Evolutionary conservation across 2,329 filamentous ascomycete species (phyloP).

Genomic region (Cladosporium sp.): DNA sequence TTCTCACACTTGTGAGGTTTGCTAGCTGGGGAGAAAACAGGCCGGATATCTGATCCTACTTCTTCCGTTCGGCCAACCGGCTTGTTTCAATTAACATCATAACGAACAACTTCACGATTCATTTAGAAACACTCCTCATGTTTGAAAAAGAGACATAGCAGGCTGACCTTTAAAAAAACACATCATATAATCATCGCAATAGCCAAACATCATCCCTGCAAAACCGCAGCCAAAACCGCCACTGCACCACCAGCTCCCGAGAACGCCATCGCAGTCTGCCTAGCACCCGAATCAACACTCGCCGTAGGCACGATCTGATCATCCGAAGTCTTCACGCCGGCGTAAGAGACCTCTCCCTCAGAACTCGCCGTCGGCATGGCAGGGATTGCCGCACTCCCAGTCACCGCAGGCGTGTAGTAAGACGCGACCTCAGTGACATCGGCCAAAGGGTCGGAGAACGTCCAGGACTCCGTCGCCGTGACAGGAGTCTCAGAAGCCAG

Average conservation of each 20-base stretch:
- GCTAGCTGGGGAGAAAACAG: no score
- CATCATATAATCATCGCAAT: not conserved
- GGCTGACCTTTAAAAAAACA: no score
- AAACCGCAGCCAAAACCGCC: conserved; percentile 2
- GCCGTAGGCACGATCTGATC: conserved; percentile 18
- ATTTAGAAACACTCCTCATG: no score
- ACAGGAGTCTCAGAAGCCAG: not conserved
- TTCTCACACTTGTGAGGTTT: no score
- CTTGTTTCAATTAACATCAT: no score
- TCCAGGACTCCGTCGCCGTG: not conserved
- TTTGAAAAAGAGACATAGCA: no score
- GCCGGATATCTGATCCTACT: no score
- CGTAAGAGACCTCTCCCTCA: conserved; percentile 14
- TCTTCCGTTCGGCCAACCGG: no score
- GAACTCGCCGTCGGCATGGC: conserved; percentile 16
- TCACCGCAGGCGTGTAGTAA: conserved; percentile 27
- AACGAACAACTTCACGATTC: no score
- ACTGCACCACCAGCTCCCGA: not conserved
- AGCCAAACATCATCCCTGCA: not conserved
- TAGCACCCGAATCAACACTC: conserved; percentile 2
- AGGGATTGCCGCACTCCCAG: conserved; percentile 15
- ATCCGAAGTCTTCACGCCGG: conserved; percentile 14
- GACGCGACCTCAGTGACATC: conserved; percentile 26
- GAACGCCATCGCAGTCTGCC: conserved; percentile 3
- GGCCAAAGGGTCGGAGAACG: conserved; percentile 25